Percentiles rank a stretch among this genome's conserved stretches.
These are phyloP conservation scores for Piper betle DNA, from an alignment of 164 flowering plant species.

Conservation along the genomic window DNA sequence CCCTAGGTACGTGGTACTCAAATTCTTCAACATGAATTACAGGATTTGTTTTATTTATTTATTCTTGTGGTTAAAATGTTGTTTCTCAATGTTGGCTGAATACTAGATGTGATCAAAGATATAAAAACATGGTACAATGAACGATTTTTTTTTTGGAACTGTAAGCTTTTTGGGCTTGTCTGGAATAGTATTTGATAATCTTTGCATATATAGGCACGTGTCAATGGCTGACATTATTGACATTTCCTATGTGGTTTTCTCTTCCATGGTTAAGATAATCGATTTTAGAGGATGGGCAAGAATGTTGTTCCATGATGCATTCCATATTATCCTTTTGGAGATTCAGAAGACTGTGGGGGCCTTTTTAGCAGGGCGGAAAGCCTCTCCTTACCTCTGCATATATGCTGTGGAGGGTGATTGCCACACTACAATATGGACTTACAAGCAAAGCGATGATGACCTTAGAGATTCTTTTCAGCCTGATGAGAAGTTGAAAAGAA, in stretches of 20 bases:
- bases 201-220: slow-evolving; percentile 48
- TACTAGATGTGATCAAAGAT: too few species aligned
- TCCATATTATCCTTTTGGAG: slow-evolving; percentile 20
- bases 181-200: not conserved
- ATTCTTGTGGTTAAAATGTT: too few species aligned
- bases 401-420: slow-evolving; percentile 76
- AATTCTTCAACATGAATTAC: too few species aligned
- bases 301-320: slow-evolving; percentile 13
- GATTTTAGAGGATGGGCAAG: slow-evolving; percentile 44
- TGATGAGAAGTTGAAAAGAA: slow-evolving; percentile 65
- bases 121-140: too few species aligned
- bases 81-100: too few species aligned
- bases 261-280: slow-evolving; percentile 31
- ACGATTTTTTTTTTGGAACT: not conserved
- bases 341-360: slow-evolving; percentile 61
- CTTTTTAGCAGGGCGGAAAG: slow-evolving; percentile 42
- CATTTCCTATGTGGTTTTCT: slow-evolving; percentile 39
- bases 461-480: slow-evolving; percentile 72
- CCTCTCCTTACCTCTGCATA: slow-evolving; percentile 42
- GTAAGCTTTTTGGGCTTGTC: not conserved
- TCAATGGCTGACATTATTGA: slow-evolving; percentile 79
- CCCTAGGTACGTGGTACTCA: too few species aligned
- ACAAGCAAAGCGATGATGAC: slow-evolving; percentile 37
- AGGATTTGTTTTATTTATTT: too few species aligned
- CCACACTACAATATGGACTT: slow-evolving; percentile 82